Evolutionary conservation across 345 rosid genomes (phyloP).

Genomic region (Physaria fendleri): DNA sequence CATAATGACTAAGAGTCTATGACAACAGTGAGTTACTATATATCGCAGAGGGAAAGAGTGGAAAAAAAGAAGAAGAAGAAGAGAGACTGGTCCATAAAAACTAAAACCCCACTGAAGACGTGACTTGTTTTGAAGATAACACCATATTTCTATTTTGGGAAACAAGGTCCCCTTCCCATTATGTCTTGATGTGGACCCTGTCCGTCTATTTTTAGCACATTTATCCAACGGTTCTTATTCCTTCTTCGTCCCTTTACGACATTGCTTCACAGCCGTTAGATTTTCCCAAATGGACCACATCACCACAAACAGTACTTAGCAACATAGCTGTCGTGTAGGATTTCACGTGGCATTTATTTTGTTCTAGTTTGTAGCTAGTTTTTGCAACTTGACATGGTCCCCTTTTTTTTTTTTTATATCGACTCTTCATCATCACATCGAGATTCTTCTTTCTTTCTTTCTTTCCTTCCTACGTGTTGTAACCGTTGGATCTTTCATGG

Average conservation of each 20-base stretch:
- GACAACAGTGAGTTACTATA: slow-evolving; percentile 14
- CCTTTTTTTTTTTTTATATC: too few species aligned
- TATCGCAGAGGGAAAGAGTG: neutral
- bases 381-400: slow-evolving; percentile 28
- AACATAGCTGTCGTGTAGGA: slow-evolving; percentile 33
- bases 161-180: slow-evolving; percentile 27
- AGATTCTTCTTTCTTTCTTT: slow-evolving; percentile 28
- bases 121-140: slow-evolving; percentile 23
- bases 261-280: slow-evolving; percentile 8
- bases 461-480: slow-evolving; percentile 19
- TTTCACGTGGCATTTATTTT: slow-evolving; percentile 36
- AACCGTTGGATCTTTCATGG: slow-evolving; percentile 17
- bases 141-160: slow-evolving; percentile 28
- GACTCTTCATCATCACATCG: slow-evolving; percentile 16
- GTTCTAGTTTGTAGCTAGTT: slow-evolving; percentile 19
- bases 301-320: slow-evolving; percentile 25
- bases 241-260: slow-evolving; percentile 4
- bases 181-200: slow-evolving; percentile 29
- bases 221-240: slow-evolving; percentile 17
- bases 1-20: slow-evolving; percentile 13
- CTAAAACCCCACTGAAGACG: slow-evolving; percentile 27
- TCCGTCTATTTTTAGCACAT: slow-evolving; percentile 20
- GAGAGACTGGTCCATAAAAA: slow-evolving; percentile 20
- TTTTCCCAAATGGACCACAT: slow-evolving; percentile 29
- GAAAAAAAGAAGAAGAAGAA: too few species aligned